Conservation (phyloP, 2,329 filamentous ascomycete species). For the Aschersonia sp. region DNA sequence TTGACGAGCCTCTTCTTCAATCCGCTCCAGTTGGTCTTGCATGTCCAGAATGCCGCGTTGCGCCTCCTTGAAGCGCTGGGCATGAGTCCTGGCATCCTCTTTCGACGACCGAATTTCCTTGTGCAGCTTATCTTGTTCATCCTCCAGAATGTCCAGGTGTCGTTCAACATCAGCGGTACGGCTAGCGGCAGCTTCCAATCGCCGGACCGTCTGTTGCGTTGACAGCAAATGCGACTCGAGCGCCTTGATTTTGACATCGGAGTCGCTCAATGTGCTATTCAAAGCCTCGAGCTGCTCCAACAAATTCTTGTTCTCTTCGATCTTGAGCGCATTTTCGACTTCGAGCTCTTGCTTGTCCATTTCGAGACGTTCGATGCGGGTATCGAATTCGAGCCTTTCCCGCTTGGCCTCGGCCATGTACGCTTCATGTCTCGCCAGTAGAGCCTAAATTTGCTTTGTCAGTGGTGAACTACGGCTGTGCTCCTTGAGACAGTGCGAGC, state of each 20-base stretch:
- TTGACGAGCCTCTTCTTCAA: conserved; percentile 69
- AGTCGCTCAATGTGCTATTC: conserved; percentile 65
- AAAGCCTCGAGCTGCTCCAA: conserved; percentile 73
- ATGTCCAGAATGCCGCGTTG: conserved; percentile 66
- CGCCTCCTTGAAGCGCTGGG: conserved; percentile 73
- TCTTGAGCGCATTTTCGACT: conserved; percentile 58
- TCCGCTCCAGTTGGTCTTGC: conserved; percentile 75
- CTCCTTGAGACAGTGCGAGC: not conserved
- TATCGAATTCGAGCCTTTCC: conserved; percentile 59
- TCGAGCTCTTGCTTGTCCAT: conserved; percentile 60
- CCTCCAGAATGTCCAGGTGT: conserved; percentile 65
- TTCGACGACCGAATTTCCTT: conserved; percentile 50
- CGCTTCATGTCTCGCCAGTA: conserved; percentile 82
- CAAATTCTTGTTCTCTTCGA: conserved; percentile 70
- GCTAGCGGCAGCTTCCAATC: conserved; percentile 57
- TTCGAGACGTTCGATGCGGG: conserved; percentile 64
- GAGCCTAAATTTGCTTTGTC: conserved; percentile 47
- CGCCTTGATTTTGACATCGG: conserved; percentile 64
- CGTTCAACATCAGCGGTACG: conserved; percentile 68
- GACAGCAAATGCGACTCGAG: conserved; percentile 65
- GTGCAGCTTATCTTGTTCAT: conserved; percentile 64
- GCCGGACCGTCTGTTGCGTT: conserved; percentile 63
- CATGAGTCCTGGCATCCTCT: conserved; percentile 63
- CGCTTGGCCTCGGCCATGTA: conserved; percentile 88
- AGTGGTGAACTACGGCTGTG: too few species aligned